Evolutionary conservation across 2,329 filamentous ascomycete species (phyloP), one percentile per base, ranked within the genome.

Genomic region (Cladosporium phlei): DNA sequence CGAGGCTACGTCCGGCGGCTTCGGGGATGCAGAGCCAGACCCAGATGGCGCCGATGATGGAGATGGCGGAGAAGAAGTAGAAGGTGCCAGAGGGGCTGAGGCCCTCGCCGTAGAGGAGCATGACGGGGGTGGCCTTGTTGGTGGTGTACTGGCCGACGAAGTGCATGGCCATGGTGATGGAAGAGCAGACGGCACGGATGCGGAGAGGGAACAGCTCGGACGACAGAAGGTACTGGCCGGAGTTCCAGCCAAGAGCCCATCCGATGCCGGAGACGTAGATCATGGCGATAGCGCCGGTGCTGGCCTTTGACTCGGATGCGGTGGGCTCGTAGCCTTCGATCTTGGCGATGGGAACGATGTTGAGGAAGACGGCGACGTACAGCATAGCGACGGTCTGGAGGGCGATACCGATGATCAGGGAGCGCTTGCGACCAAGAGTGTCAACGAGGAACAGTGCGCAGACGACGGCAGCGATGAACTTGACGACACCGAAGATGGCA

Each of bases 381-480:
- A 74, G 56, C 67, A 77, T 73, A 21, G 68, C 60, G 10, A 75
- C 20, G 1, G 69, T 59, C 48, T 77, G 74, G 0, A 76, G 56
- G 2, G 60, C 59, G 28, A 77, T 74, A n/a, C 74, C 74, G 22
- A 68, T 64, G 17, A 64, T 58, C 5, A 77, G 64, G 2, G 72
- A 63, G 22, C 72, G 66, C 65, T 88, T 88, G 48, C 86, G 81
- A 4, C 86, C 86, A 52, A 89, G 81, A 39, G 85, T 78, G 55
- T 89, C 86, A 52, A 89, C 83, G 6, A 89, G 74, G 74, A 89
- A 87, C 37, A 89, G 73, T 0, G 85, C 85, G 61, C 85, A 89
- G 30, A 78, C 54, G 25, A 89, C 62, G 14, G 83, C 78, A 0
- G 82, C 74, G 5, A 78, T 62, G 40, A 89, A 76, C 62, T 89